These are phyloP conservation scores for Papiliotrema terrestris DNA, from an alignment of 1,284 basidiomycete species.

Conservation along the genomic window DNA sequence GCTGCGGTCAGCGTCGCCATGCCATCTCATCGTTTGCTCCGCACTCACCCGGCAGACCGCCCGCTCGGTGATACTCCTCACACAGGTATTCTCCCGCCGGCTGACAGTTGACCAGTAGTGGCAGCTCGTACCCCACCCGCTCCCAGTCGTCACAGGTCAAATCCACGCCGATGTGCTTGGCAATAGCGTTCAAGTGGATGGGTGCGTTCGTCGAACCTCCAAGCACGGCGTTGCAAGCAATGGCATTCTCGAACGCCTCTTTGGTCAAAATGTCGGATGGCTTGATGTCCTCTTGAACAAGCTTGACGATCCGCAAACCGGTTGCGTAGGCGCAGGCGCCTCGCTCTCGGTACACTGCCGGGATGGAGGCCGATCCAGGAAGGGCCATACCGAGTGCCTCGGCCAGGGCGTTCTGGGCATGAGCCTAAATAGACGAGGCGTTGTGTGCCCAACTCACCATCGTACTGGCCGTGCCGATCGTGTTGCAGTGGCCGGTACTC, in stretches of 20 bases:
- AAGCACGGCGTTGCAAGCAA: slow-evolving; percentile 75
- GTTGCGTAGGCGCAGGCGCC: slow-evolving; percentile 61
- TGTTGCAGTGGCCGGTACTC: slow-evolving; percentile 45
- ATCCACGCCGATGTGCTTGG: slow-evolving; percentile 46
- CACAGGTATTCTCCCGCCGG: slow-evolving; percentile 46
- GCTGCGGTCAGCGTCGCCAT: slow-evolving; percentile 13
- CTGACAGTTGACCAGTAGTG: slow-evolving; percentile 42
- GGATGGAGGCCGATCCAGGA: slow-evolving; percentile 81
- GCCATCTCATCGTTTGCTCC: neutral
- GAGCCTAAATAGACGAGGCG: no score
- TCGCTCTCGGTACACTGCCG: slow-evolving; percentile 55
- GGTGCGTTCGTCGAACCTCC: slow-evolving; percentile 87
- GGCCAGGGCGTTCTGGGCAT: slow-evolving; percentile 64
- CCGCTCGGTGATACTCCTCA: slow-evolving; percentile 47
- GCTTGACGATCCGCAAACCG: slow-evolving; percentile 72
- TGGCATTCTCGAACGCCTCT: slow-evolving; percentile 86
- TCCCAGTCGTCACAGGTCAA: slow-evolving; percentile 42
- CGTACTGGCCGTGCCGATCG: slow-evolving; percentile 53
- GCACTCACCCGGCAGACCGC: slow-evolving; percentile 38
- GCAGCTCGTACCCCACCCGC: slow-evolving; percentile 42
- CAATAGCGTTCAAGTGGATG: slow-evolving; percentile 44
- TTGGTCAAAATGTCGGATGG: slow-evolving; percentile 90
- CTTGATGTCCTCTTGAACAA: slow-evolving; percentile 82
- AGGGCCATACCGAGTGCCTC: slow-evolving; percentile 90
- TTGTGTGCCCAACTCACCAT: slow-evolving; percentile 59